phyloP scores from a whole-genome alignment of 2,329 filamentous ascomycete species.

The Sclerotinia glacialis region DNA sequence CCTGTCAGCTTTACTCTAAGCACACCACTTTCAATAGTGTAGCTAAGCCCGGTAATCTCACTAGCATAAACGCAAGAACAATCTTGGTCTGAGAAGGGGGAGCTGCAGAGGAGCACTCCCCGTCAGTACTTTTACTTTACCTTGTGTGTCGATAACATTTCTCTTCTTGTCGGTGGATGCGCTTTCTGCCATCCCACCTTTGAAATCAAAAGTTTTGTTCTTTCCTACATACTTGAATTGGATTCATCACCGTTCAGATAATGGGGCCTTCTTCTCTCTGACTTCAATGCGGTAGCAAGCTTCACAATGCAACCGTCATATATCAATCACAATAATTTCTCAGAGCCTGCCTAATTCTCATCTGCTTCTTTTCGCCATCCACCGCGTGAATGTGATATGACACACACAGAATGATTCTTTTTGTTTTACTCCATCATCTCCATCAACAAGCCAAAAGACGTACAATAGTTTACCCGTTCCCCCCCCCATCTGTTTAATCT shows the following conservation, averaged over 20 bases:
- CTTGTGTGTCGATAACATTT: neutral
- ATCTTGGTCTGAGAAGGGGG: neutral
- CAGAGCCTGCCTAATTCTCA: neutral
- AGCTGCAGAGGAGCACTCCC: neutral
- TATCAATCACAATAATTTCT: neutral
- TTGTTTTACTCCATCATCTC: neutral
- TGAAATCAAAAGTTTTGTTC: neutral
- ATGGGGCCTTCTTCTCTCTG: neutral
- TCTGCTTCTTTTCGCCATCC: neutral
- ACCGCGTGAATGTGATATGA: neutral
- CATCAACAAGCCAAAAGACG: neutral
- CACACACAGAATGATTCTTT: neutral
- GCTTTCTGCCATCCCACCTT: neutral
- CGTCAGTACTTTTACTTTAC: neutral
- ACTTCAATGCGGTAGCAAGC: neutral
- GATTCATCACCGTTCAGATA: constrained; percentile 8
- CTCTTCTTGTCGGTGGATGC: constrained; percentile 19
- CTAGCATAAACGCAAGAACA: neutral
- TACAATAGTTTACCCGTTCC: neutral
- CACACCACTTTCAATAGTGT: constrained; percentile 21
- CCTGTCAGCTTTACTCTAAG: constrained; percentile 44
- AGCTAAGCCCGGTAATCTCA: constrained; percentile 1
- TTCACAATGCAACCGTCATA: neutral
- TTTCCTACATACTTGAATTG: constrained; percentile 13
- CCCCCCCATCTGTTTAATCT: neutral